Evolutionary conservation across 495 filamentous ascomycete genomes (phyloP).

Genomic region (Recurvomyces mirabilis): DNA sequence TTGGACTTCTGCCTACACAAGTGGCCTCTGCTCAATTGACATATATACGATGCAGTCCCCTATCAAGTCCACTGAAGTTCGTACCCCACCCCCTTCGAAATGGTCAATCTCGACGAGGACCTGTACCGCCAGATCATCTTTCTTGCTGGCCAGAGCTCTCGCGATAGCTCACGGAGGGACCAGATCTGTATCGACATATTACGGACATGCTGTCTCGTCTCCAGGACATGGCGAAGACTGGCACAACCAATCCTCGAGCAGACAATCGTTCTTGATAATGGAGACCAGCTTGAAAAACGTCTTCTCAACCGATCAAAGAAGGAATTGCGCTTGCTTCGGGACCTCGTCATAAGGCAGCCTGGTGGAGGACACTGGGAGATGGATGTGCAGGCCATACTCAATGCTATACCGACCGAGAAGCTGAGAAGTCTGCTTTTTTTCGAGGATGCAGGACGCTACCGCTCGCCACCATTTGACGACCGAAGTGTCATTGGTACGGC

Average conservation of each 20-base stretch:
- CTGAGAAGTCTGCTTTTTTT: background rate
- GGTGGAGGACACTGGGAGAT: background rate
- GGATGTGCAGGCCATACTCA: background rate
- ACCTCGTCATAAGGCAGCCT: background rate
- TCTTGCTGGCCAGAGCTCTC: no score
- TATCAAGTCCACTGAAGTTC: no score
- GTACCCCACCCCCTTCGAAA: no score
- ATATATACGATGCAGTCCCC: no score
- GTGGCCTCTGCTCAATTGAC: no score
- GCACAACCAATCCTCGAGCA: background rate
- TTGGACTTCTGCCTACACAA: no score
- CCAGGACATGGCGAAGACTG: background rate
- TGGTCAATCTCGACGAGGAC: no score
- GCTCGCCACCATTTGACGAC: background rate
- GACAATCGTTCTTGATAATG: background rate
- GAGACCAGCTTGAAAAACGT: background rate
- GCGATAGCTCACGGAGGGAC: no score
- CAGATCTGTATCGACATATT: background rate
- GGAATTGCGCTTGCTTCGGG: background rate
- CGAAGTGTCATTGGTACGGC: background rate
- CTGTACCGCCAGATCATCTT: no score
- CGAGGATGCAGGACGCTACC: background rate
- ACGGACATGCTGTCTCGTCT: background rate
- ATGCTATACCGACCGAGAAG: background rate
- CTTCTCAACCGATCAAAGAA: background rate